Evolutionary conservation across 2,329 filamentous ascomycete genomes (phyloP), one percentile per base, ranked within the genome.

Genomic region (Talaromyces amestolkiae): DNA sequence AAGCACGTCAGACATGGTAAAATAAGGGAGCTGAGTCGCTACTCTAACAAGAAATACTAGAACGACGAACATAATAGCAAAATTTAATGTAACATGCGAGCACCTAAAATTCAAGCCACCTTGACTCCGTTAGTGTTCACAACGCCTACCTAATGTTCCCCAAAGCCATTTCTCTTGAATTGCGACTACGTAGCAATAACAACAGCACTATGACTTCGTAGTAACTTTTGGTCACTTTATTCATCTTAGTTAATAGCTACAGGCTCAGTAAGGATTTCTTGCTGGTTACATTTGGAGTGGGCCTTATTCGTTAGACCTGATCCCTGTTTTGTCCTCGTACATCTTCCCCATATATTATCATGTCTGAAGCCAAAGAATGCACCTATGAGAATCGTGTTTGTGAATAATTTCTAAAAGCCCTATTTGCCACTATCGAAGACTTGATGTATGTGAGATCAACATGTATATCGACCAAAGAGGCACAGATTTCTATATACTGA

Each of bases 281-380:
- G 35, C 33, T 41, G 54, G 54, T 58, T 58, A 58, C 35, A 58
- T 58, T 22, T 58, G 19, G 35, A 58, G 54, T 58, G 37, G 54
- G 15, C 35, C 35, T 8, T 41, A 13, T 15, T n/a, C 41, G 10
- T 27, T 41, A 27, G 13, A 15, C 11, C 7, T 24, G 35, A 41
- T 27, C 35, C 13, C 54, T 58, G 17, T 27, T 58, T 13, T 58
- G 35, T 43, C 22, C 13, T 43, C 17, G 35, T 1, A 10, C 37
- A 27, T 58, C 17, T 4, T 58, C 17, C 54, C 11, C 13, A 24
- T 58, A 24, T 2, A 51, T 17, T 17, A 9, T 51, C 1, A 33
- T 47, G 9, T 33, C 19, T 3, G 17, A 31, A 27, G 8, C 15
- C 9, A n/a, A 33, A 19, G 17, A 53, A 17, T 31, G 27, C 6